Base-by-base conservation (phyloP, 164 flowering plant species). In the Liquidambar formosana region DNA sequence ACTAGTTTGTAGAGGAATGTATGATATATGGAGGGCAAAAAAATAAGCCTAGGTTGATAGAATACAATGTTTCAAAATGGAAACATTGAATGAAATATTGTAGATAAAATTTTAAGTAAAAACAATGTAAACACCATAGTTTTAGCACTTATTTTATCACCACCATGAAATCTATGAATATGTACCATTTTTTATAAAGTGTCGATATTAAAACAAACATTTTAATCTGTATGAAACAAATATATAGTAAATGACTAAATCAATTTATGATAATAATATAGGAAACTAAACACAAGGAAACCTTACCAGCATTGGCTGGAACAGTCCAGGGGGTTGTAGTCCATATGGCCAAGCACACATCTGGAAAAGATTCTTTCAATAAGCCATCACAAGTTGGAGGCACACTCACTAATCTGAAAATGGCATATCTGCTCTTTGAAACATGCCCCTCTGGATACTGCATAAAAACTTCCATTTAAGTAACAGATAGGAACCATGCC, bases 311-410 rank as follows among this genome's bases (percentile, higher is more conserved):
- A 88, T 95, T 95, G 70, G 97, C 98, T 46, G 98, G 99, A 77
- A 96, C 76, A 48, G 99, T 96, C 99, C 98, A 96, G 21, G 99
- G 99, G 73, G 99, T 95, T 47, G 99, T 95, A 48, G 99, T 95
- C 99, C 99, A 95, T 68, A 93, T 78, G 57, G 97, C 94, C 85
- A 95, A 71, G 82, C 71, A 82, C 71, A 95, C 75, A 78, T 93
- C 77, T n/a, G 97, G 96, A 65, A 88, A 66, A 71, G 87, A 93
- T 23, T 90, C 96, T 41, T 85, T 73, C 48, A 95, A 64, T 65
- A 80, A 74, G 62, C 80, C 85, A 73, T 73, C 60, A 45, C 84
- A 77, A 70, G 75, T 70, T 71, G 85, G 71, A 77, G 93, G 80
- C 41, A 74, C 81, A 79, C 81, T 71, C 41, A 87, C 85, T 76